Evolutionary conservation across 805 yeast species (phyloP), one percentile per base, ranked within the genome.

Genomic region (Novakomyces olei): DNA sequence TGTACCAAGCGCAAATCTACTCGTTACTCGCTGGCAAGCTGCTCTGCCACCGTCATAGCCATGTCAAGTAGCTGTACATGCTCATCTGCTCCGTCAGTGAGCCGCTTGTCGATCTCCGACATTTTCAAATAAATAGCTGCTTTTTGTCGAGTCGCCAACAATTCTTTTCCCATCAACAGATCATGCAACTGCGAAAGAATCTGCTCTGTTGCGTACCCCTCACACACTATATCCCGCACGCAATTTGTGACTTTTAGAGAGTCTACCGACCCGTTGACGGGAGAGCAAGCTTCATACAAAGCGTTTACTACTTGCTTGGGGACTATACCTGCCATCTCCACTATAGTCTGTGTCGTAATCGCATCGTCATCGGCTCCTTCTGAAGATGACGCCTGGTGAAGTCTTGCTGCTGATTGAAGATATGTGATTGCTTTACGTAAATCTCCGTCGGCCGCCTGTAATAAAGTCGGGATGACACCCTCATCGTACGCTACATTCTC

Each of bases 341-440:
- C 61, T 6, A 77, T 61, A 9, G 63, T 57, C 2, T 41, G 42
- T 1, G 50, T 48, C 0, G 73, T 57, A 8, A 76, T 58, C 7
- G 33, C 45, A 2, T 51, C 48, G 14, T 43, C 48, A 17, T 49
- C 53, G 9, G 38, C 46, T 30, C 26, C 43, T 26, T 40, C 49
- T 1, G 34, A 32, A 49, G 50, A 45, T 20, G 40, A 53, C 8
- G 55, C 48, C 19, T 57, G 61, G 1, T 61, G 60, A 36, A 73
- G 53, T 41, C 67, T 72, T 23, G 80, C 65, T 7, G 92, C 76
- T 24, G 88, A 74, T 53, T 88, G 98, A 28, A 88, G 60, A 36
- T 71, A 65, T 2, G 95, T 88, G 41, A 88, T 83, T 5, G 94
- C 92, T 43, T 72, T 77, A 57, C 99, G 70, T 45, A 88, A 62